A percentile compares a stretch with the other conserved stretches of the same genome.
Conservation (phyloP, 441 rosid genomes). For the Pelargonium australe region DNA sequence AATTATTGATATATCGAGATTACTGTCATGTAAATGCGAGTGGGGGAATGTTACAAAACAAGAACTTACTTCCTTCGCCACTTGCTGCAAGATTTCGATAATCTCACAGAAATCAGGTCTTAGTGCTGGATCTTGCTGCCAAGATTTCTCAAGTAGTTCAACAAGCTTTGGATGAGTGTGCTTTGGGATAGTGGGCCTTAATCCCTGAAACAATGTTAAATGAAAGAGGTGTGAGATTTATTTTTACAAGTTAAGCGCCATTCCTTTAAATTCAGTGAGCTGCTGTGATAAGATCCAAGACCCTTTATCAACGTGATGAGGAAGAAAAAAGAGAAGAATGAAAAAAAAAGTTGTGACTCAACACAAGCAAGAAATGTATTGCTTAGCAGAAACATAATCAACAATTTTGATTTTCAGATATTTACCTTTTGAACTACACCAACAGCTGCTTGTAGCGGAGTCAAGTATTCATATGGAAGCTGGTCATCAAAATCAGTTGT, state of each 20-base stretch:
- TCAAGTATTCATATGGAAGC: slow-evolving; percentile 58
- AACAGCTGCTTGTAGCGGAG: slow-evolving; percentile 65
- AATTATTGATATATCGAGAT: neutral
- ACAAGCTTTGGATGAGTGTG: slow-evolving; percentile 44
- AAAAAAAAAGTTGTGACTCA: neutral
- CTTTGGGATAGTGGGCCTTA: slow-evolving; percentile 56
- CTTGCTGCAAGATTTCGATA: slow-evolving; percentile 36
- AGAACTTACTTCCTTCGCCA: slow-evolving; percentile 39
- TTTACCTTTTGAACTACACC: slow-evolving; percentile 64
- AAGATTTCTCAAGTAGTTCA: slow-evolving; percentile 51
- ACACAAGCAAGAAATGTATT: neutral
- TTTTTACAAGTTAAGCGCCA: neutral
- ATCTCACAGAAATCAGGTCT: slow-evolving; percentile 68
- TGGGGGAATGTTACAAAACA: neutral
- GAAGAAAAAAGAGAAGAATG: neutral
- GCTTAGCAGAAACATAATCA: neutral
- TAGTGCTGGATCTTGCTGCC: slow-evolving; percentile 58
- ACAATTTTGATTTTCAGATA: neutral
- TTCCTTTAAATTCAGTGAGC: neutral
- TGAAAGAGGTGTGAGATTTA: neutral
- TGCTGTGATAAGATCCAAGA: neutral
- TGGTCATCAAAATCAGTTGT: slow-evolving; percentile 26
- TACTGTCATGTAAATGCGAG: neutral
- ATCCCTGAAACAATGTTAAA: slow-evolving; percentile 34
- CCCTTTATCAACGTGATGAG: neutral